Conservation (phyloP, 2,329 filamentous ascomycete species). For the Diaporthe humulicola region DNA sequence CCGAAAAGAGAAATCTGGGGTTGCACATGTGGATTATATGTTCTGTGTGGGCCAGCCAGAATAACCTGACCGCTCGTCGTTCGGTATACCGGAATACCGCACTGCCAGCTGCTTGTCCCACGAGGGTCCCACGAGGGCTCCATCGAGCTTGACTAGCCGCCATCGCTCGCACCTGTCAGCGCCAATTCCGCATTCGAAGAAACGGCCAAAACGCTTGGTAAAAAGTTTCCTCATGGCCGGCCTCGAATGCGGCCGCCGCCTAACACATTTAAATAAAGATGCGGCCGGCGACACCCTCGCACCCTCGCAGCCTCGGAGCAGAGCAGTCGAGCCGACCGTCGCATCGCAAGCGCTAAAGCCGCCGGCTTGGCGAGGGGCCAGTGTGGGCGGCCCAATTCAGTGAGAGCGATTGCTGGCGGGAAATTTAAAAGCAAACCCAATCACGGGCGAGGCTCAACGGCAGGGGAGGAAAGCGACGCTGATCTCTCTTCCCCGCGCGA, state of each 20-base stretch:
- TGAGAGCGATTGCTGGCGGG: not conserved
- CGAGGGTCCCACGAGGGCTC: not conserved
- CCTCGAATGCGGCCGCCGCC: slow-evolving; percentile 18
- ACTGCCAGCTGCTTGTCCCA: not conserved
- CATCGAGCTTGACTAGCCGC: slow-evolving; percentile 19
- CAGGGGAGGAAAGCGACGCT: not conserved
- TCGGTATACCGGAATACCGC: no score
- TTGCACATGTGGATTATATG: not conserved
- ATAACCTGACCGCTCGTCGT: not conserved
- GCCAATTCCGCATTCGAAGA: not conserved
- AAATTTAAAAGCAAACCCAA: slow-evolving; percentile 26
- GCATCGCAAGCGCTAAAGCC: slow-evolving; percentile 17
- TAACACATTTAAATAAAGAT: not conserved
- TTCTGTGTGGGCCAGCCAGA: not conserved
- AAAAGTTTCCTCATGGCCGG: not conserved
- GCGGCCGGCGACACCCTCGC: slow-evolving; percentile 14
- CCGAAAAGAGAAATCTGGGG: not conserved
- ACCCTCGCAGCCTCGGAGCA: not conserved
- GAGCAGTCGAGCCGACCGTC: not conserved
- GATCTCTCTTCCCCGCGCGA: slow-evolving; percentile 25
- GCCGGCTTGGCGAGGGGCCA: slow-evolving; percentile 14
- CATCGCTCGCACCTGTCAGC: not conserved
- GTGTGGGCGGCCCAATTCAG: not conserved
- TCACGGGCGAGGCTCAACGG: slow-evolving; percentile 2
- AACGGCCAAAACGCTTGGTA: not conserved